A percentile compares a stretch with the other conserved stretches of the same genome.
Conservation (phyloP, 2,329 filamentous ascomycete genomes). For the Nothophoma quercina region DNA sequence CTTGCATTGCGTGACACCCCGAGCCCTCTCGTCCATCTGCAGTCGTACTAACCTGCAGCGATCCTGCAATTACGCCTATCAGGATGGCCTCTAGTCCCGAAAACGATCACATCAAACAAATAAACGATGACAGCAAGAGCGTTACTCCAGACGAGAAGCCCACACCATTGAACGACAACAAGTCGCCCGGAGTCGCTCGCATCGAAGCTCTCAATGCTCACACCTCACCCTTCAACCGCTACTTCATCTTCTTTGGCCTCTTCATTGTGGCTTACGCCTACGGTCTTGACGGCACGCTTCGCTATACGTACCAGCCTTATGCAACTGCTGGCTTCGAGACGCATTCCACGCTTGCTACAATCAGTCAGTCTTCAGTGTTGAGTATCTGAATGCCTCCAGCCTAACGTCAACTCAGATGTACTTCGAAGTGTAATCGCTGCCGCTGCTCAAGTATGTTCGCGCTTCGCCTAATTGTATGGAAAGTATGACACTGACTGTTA, state of each 20-base stretch:
- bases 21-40: not conserved
- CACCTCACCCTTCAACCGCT: slow-evolving; percentile 61
- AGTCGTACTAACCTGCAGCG: not conserved
- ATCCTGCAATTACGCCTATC: not conserved
- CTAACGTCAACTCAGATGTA: slow-evolving; percentile 41
- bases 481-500: not conserved
- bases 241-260: slow-evolving; percentile 66
- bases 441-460: slow-evolving; percentile 53
- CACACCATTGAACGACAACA: slow-evolving; percentile 29
- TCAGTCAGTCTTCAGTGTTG: slow-evolving; percentile 49
- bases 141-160: slow-evolving; percentile 6
- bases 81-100: not conserved
- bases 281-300: slow-evolving; percentile 60
- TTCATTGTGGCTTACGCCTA: slow-evolving; percentile 72
- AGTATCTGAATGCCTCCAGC: not conserved
- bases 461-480: too few relatives aligned
- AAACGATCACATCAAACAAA: slow-evolving; percentile 6
- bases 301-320: slow-evolving; percentile 58
- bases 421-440: slow-evolving; percentile 66
- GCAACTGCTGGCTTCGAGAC: slow-evolving; percentile 61
- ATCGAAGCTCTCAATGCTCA: slow-evolving; percentile 64
- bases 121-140: slow-evolving; percentile 4
- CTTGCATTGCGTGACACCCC: not conserved
- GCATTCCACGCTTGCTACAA: slow-evolving; percentile 66
- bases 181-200: slow-evolving; percentile 63